phyloP scores from a whole-genome alignment of 2,329 filamentous ascomycete genomes.

The Cladosporium oxysporum region DNA sequence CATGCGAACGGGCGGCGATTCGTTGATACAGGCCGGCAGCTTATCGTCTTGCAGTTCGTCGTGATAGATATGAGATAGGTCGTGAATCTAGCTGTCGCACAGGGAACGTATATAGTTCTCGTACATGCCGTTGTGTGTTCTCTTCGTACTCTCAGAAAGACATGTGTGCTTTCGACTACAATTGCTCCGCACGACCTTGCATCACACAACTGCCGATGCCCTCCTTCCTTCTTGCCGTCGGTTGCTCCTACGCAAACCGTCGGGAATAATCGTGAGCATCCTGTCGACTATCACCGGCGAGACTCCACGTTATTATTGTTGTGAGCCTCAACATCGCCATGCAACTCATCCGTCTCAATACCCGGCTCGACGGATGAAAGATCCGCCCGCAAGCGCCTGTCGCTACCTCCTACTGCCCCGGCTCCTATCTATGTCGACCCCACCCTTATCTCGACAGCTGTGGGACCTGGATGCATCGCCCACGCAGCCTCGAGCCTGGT shows the following conservation, averaged over 20 bases:
- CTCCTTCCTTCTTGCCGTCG: neutral
- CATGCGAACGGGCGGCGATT: constrained; percentile 16
- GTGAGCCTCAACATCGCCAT: constrained; percentile 5
- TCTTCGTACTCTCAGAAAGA: neutral
- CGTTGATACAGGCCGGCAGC: constrained; percentile 5
- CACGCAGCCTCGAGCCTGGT: neutral
- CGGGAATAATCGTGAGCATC: neutral
- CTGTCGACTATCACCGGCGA: neutral
- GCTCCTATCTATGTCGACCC: constrained; percentile 16
- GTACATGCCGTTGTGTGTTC: neutral
- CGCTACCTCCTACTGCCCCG: constrained; percentile 5
- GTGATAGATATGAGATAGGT: constrained; percentile 20
- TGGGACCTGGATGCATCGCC: constrained; percentile 2
- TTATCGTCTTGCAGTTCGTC: constrained; percentile 19
- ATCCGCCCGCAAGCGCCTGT: constrained; percentile 13
- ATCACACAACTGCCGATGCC: constrained; percentile 11
- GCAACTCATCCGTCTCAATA: constrained; percentile 10
- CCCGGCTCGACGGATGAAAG: constrained; percentile 16
- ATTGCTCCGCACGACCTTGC: constrained; percentile 5
- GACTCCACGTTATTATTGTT: constrained; percentile 16
- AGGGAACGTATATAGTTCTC: constrained; percentile 8
- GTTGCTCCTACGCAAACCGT: neutral
- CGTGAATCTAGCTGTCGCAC: constrained; percentile 5
- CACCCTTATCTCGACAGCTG: constrained; percentile 14
- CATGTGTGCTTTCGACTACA: constrained; percentile 10